Conservation (phyloP, 768 basidiomycete species). For the Lactarius psammicola region DNA sequence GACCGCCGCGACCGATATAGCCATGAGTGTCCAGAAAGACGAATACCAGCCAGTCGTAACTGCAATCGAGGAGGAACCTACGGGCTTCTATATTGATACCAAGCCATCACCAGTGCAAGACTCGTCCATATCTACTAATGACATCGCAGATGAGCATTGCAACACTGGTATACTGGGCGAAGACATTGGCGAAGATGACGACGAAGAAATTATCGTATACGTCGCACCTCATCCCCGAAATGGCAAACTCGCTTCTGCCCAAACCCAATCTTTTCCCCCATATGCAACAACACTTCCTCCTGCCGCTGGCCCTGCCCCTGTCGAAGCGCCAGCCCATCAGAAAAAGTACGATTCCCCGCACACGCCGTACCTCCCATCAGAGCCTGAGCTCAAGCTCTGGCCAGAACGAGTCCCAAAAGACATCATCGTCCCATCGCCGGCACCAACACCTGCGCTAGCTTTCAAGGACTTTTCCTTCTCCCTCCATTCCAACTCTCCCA, state of each 20-base stretch:
- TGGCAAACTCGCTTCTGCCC: background rate
- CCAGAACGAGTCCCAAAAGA: background rate
- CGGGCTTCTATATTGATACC: slow-evolving; percentile 41
- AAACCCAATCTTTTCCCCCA: background rate
- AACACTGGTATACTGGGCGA: slow-evolving; percentile 17
- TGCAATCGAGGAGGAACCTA: slow-evolving; percentile 39
- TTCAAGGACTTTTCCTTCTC: slow-evolving; percentile 40
- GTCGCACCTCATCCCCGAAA: slow-evolving; percentile 68
- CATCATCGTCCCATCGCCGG: background rate
- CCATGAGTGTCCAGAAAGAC: background rate
- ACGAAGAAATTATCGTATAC: slow-evolving; percentile 74
- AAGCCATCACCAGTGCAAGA: slow-evolving; percentile 12
- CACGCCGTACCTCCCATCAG: background rate
- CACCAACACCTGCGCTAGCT: slow-evolving; percentile 25
- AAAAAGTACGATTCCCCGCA: background rate
- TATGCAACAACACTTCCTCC: background rate
- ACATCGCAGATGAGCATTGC: slow-evolving; percentile 17
- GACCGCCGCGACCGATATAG: background rate
- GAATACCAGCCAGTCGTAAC: slow-evolving; percentile 10
- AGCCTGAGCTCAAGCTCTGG: background rate
- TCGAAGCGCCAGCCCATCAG: slow-evolving; percentile 60
- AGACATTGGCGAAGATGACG: slow-evolving; percentile 45
- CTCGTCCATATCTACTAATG: background rate
- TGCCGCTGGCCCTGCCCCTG: slow-evolving; percentile 26
- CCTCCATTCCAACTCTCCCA: slow-evolving; percentile 33